phyloP scores from a whole-genome alignment of 306 rosid genomes.

The Coriaria nepalensis region DNA sequence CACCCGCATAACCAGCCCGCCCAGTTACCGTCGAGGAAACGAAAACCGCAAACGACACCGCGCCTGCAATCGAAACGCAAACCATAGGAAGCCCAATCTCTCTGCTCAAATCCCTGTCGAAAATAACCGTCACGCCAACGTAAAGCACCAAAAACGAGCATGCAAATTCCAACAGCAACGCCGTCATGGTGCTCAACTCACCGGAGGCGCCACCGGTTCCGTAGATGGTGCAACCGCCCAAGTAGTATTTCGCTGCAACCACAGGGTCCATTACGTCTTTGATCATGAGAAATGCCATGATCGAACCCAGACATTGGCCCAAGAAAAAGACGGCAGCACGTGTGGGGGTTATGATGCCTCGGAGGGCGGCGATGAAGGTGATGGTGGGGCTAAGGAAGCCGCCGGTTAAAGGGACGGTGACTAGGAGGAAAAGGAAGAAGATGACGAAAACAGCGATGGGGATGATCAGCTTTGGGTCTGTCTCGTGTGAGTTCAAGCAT shows the following conservation, averaged over 20 bases:
- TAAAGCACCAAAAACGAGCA: conserved; percentile 65
- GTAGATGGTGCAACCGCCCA: conserved; percentile 58
- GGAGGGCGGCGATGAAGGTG: conserved; percentile 41
- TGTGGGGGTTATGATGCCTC: conserved; percentile 23
- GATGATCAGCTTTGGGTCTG: conserved; percentile 41
- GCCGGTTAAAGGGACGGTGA: conserved; percentile 54
- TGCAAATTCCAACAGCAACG: conserved; percentile 41
- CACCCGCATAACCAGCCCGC: conserved; percentile 41
- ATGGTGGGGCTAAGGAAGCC: conserved; percentile 64
- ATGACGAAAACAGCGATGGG: conserved; percentile 53
- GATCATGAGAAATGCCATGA: conserved; percentile 36
- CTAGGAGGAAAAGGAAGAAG: conserved; percentile 53
- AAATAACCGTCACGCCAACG: conserved; percentile 48
- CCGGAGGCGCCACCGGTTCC: conserved; percentile 11
- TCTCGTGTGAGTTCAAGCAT: conserved; percentile 42
- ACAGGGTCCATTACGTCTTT: conserved; percentile 31
- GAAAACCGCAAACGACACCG: conserved; percentile 49
- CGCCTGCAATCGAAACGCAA: conserved; percentile 38
- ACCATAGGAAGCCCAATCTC: conserved; percentile 45
- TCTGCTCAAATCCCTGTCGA: conserved; percentile 42
- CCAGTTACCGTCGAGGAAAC: conserved; percentile 48
- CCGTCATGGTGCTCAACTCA: conserved; percentile 9
- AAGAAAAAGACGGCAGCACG: conserved; percentile 30
- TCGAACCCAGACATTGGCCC: conserved; percentile 54
- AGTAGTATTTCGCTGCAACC: conserved; percentile 18